Conservation (phyloP, 345 rosid genomes). For the Euclidium syriacum region DNA sequence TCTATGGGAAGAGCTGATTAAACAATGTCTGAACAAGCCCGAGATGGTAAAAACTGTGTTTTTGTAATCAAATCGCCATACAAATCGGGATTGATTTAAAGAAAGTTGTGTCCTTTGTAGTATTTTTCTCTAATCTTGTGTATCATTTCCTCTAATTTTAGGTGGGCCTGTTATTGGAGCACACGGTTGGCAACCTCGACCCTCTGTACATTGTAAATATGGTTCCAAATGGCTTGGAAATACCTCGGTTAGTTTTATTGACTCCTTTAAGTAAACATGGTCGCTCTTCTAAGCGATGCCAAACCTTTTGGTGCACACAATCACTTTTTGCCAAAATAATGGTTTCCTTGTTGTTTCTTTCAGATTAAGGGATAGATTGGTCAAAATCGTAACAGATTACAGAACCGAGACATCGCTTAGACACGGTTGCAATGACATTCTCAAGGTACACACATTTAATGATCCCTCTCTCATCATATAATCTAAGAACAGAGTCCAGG, state of each 20-base stretch:
- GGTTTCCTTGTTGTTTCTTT: constrained; percentile 10
- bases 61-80: neutral
- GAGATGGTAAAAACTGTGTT: constrained; percentile 63
- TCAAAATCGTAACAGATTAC: constrained; percentile 92
- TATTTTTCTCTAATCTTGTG: neutral
- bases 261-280: neutral
- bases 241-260: constrained; percentile 78
- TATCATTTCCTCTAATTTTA: constrained; percentile 34
- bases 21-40: constrained; percentile 90
- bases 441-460: constrained; percentile 52
- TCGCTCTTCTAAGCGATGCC: neutral
- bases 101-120: constrained; percentile 5
- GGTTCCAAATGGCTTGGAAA: constrained; percentile 98
- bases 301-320: neutral
- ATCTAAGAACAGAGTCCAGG: neutral
- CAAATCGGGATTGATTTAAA: neutral
- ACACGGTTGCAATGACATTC: constrained; percentile 94
- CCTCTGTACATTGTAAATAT: constrained; percentile 93
- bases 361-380: constrained; percentile 92
- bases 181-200: constrained; percentile 98
- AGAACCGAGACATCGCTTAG: constrained; percentile 98
- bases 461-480: neutral
- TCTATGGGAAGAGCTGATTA: constrained; percentile 97
- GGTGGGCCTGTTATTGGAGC: constrained; percentile 96
- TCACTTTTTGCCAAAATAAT: neutral